Percentiles rank a stretch among this genome's conserved stretches.
phyloP scores from a whole-genome alignment of 371 early-diverging fungal species.

The Mucor lusitanicus region DNA sequence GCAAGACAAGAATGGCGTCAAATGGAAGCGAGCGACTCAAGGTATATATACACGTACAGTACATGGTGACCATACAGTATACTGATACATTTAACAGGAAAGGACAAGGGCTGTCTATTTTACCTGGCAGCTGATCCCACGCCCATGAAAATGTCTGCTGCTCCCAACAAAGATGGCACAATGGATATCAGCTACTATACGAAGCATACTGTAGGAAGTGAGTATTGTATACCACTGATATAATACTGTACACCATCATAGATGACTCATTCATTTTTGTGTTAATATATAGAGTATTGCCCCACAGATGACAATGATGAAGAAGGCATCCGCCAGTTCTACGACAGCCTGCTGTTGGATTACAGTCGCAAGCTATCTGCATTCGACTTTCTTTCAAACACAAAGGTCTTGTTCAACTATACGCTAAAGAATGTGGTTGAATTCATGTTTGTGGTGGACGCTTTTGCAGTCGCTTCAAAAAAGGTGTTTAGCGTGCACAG shows the following conservation, averaged over 20 bases:
- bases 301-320: neutral
- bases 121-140: neutral
- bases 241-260: too few relatives aligned
- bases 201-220: neutral
- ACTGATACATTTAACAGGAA: neutral
- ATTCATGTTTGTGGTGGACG: neutral
- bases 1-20: neutral
- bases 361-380: neutral
- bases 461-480: neutral
- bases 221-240: too few relatives aligned
- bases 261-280: too few relatives aligned
- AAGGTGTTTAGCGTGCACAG: neutral
- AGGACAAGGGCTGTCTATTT: neutral
- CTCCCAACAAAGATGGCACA: neutral
- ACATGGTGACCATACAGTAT: too few relatives aligned
- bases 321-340: neutral
- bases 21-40: neutral
- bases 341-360: neutral
- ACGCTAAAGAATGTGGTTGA: neutral
- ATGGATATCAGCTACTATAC: neutral
- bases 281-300: neutral
- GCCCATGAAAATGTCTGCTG: neutral
- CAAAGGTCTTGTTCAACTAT: neutral
- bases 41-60: neutral
- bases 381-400: neutral